Conservation (phyloP, 768 basidiomycete genomes). For the Tricholoma terreum region DNA sequence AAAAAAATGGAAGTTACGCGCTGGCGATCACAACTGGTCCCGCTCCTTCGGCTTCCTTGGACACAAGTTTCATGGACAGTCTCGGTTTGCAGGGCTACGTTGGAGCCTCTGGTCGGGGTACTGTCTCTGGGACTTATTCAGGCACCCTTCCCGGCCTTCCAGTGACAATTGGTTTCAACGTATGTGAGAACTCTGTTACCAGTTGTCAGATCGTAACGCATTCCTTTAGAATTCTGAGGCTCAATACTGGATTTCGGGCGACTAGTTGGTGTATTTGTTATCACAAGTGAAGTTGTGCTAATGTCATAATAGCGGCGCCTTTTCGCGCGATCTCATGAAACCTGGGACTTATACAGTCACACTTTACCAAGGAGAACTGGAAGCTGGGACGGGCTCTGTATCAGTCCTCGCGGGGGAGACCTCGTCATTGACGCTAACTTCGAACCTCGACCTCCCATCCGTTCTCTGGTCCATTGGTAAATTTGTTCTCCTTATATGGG, state of each 20-base stretch:
- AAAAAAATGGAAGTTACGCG: slow-evolving; percentile 31
- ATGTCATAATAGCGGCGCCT: slow-evolving; percentile 30
- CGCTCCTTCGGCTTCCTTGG: slow-evolving; percentile 38
- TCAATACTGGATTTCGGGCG: slow-evolving; percentile 45
- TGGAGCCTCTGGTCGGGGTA: slow-evolving; percentile 41
- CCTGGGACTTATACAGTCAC: slow-evolving; percentile 47
- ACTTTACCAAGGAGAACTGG: slow-evolving; percentile 44
- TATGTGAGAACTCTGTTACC: slow-evolving; percentile 4
- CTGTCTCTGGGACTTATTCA: slow-evolving; percentile 40
- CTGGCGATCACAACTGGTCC: slow-evolving; percentile 41
- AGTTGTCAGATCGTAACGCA: background rate
- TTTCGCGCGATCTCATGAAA: slow-evolving; percentile 44
- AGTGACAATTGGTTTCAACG: slow-evolving; percentile 43
- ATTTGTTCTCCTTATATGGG: background rate
- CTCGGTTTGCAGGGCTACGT: slow-evolving; percentile 45
- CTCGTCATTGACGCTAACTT: slow-evolving; percentile 29
- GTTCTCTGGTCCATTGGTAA: slow-evolving; percentile 45
- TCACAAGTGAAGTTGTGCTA: background rate
- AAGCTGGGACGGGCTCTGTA: slow-evolving; percentile 40
- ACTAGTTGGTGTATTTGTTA: slow-evolving; percentile 27
- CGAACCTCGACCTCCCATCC: slow-evolving; percentile 31
- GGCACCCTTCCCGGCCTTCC: slow-evolving; percentile 38
- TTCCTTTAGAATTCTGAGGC: slow-evolving; percentile 36
- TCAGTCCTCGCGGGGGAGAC: slow-evolving; percentile 40
- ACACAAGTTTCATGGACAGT: slow-evolving; percentile 42